Base-by-base conservation (phyloP, 2,329 filamentous ascomycete species). In the Alternaria sp. region DNA sequence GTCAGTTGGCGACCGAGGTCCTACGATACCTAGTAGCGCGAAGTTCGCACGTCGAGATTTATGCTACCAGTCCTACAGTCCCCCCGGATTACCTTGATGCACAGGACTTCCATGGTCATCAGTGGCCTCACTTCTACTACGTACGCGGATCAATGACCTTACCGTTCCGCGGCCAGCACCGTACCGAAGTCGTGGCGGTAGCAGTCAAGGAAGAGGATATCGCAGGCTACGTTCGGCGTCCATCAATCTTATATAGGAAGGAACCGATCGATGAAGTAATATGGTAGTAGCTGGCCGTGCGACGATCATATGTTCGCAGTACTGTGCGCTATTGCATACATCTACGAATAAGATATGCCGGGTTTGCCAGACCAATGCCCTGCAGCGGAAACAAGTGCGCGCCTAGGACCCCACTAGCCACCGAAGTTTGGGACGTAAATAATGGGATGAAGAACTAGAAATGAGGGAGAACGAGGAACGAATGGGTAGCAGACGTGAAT, bases 141-240 rank as follows among this genome's bases (percentile, higher is more conserved):
- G 15, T 49, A 3, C 45, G 45, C 15, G 45, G 21, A 11, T 6
- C 6, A 4, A n/a, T 28, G 23, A 49, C 15, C 21, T n/a, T 49
- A 49, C 23, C 45, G 0, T n/a, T 7, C 15, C 9, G 15, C 12
- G 12, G 23, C 45, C 13, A n/a, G 10, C 25, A 23, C 2, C 8
- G 5, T n/a, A 47, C 23, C 5, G 15, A 26, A 3, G 6, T n/a
- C 23, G 19, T 45, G 30, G 30, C 13, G 30, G 30, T 32, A 32
- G 3, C 30, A 32, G 13, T 15, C 30, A 32, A 15, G 3, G 30
- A 1, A 1, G 30, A 32, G 30, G 0, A 32, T 32, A 32, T 32
- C 3, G 30, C 32, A 36, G 32, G 15, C 32, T n/a, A 36, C 32
- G 0, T 36, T n/a, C 32, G 0, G 32, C 1, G 1, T 1, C 4